Conservation (phyloP, 805 yeast species). For the Yarrowia alimentaria region DNA sequence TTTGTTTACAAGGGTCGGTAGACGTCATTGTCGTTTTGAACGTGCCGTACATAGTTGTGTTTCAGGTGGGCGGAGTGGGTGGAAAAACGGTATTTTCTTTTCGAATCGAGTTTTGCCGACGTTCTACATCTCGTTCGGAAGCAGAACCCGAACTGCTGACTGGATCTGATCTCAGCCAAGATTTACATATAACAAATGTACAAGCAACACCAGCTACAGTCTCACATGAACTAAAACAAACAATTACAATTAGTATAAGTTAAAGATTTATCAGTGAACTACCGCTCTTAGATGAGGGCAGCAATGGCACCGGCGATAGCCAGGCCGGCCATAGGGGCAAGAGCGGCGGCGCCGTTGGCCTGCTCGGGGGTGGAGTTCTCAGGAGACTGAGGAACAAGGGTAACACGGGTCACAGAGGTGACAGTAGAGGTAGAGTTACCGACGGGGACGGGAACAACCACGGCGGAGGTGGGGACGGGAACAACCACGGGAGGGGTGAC, state of each 20-base stretch:
- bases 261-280: neutral
- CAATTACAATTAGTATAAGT: constrained; percentile 25
- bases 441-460: constrained; percentile 22
- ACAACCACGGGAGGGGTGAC: too few relatives aligned
- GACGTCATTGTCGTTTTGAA: too few relatives aligned
- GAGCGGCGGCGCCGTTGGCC: constrained; percentile 26
- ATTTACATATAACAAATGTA: too few relatives aligned
- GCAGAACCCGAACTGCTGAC: too few relatives aligned
- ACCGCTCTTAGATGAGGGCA: constrained; percentile 19
- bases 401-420: constrained; percentile 26
- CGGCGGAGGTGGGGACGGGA: constrained; percentile 15
- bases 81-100: too few relatives aligned
- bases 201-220: too few relatives aligned
- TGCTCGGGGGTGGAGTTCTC: constrained; percentile 21
- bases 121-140: too few relatives aligned
- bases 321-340: constrained; percentile 28
- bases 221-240: constrained; percentile 13
- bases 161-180: too few relatives aligned
- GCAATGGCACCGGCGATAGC: constrained; percentile 27
- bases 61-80: too few relatives aligned
- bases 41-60: too few relatives aligned
- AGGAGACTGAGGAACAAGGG: constrained; percentile 24
- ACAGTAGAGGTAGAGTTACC: constrained; percentile 27
- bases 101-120: too few relatives aligned
- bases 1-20: too few relatives aligned